Evolutionary conservation across 2,329 filamentous ascomycete species (phyloP), one percentile per base, ranked within the genome.

Genomic region (Claviceps arundinis): DNA sequence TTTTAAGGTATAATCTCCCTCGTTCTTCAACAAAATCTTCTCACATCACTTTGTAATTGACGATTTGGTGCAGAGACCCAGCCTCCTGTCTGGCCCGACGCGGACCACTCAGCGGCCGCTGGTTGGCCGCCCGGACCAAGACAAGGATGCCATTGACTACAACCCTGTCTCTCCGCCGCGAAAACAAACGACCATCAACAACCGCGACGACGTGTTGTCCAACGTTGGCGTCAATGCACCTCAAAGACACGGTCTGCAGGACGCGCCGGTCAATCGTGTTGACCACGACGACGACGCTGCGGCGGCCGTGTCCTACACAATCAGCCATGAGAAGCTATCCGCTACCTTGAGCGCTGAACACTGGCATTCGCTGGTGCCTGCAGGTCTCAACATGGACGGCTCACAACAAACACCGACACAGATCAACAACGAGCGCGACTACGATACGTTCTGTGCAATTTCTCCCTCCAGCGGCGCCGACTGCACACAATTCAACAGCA

Each of bases 321-420:
- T 41, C 3, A 53, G 54, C 45, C 48, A 62, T 60, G 59, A 56
- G 52, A 48, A 50, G 34, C 55, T 54, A 44, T 37, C 48, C 11
- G 34, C 22, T 17, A 41, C 37, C 1, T 37, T 49, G 17, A 48
- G 37, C n/a, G 40, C 37, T 38, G 49, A 48, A 14, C 26, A 48
- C 26, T 44, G 19, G 40, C 13, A 45, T 30, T 4, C 13, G 17
- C 14, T 41, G 34, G 34, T 19, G 38, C 19, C 52, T 48, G 45
- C 30, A 34, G 30, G 40, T 40, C 44, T 5, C 37, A 55, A 65
- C 50, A 75, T 71, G 66, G 68, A 74, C 37, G 65, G 62, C n/a
- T 76, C 74, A 11, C 72, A 75, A 42, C 70, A 74, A 52, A 77
- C 76, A 9, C 73, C 74, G 1, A 81, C 78, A 1, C 78, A 81